Conservation (phyloP, 108 stramenopile genomes). For the Fragilariopsis cylindrus region DNA sequence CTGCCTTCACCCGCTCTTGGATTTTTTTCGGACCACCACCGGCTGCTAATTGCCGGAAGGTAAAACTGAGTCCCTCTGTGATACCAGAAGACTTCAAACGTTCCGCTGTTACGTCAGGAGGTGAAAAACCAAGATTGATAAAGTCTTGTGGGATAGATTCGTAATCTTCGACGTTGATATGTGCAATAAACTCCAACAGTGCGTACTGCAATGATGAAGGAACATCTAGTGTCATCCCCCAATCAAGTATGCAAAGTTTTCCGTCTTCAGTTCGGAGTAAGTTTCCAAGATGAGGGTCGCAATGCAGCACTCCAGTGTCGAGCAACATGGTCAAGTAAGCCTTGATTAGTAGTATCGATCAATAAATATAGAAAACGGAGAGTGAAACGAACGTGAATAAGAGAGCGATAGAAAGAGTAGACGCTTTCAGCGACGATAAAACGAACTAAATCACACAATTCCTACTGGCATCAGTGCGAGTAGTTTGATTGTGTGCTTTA, state of each 20-base stretch:
- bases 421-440: background rate
- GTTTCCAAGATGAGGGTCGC: conserved; percentile 63
- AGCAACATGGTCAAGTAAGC: conserved; percentile 84
- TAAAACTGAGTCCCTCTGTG: conserved; percentile 76
- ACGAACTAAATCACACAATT: background rate
- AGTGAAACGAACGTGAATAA: background rate
- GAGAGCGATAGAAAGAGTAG: background rate
- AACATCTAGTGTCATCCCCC: conserved; percentile 85
- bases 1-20: conserved; percentile 74
- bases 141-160: conserved; percentile 85
- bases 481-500: too few species aligned
- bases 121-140: conserved; percentile 80
- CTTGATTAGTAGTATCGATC: background rate
- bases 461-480: too few species aligned
- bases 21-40: conserved; percentile 83
- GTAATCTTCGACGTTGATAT: conserved; percentile 86
- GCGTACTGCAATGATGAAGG: conserved; percentile 80
- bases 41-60: conserved; percentile 64
- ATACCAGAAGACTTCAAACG: conserved; percentile 60
- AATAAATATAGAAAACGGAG: background rate
- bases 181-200: conserved; percentile 87
- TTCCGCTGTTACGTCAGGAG: conserved; percentile 61
- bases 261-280: conserved; percentile 83
- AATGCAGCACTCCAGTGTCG: conserved; percentile 78
- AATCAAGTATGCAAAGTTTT: conserved; percentile 82